Base-by-base conservation (phyloP, 352 stramenopile species). In the Phytophthora macrochlamydospora region DNA sequence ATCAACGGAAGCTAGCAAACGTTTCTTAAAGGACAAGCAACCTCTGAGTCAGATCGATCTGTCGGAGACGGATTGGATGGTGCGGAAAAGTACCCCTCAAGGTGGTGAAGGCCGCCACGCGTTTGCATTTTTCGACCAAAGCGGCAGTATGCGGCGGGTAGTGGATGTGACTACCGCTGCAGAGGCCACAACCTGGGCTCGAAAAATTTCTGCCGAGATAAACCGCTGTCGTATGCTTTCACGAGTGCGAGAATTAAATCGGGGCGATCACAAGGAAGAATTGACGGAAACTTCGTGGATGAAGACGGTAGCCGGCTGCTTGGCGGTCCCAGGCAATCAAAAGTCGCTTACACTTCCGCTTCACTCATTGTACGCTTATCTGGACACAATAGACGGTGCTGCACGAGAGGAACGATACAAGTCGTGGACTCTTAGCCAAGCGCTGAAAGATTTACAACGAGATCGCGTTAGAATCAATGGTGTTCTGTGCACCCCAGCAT, bases 111-210 rank as follows among this genome's bases (percentile, higher is more conserved):
- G 71, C 46, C 81, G 84, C 11, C 66, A 90, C 43, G 83, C 81
- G n/a, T 85, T 92, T 24, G 84, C 84, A 0, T 75, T 92, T 7
- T 91, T 92, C 58, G 84, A 90, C 44, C n/a, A 45, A 32, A 53
- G 59, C 1, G 75, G 75, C 24, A 80, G 71, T 18, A 73, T 90
- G 50, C 64, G 62, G 7, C 59, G 87, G 7, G 79, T 90, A 0
- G 7, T 93, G 45, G 84, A 93, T 38, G 78, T 91, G 2, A 60
- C 62, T 8, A 81, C 70, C 4, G 44, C 65, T 2, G 51, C 44
- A 7, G 80, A 90, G 31, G 73, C 73, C 18, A 66, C 66, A 18
- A 45, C 62, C 30, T 93, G 84, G 84, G 62, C 78, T 8, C n/a
- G 43, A 18, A 57, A 75, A 9, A 89, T 93, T 45, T 64, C 61